phyloP scores from a whole-genome alignment of 163 green algal genomes.

The Botryococcus braunii region DNA sequence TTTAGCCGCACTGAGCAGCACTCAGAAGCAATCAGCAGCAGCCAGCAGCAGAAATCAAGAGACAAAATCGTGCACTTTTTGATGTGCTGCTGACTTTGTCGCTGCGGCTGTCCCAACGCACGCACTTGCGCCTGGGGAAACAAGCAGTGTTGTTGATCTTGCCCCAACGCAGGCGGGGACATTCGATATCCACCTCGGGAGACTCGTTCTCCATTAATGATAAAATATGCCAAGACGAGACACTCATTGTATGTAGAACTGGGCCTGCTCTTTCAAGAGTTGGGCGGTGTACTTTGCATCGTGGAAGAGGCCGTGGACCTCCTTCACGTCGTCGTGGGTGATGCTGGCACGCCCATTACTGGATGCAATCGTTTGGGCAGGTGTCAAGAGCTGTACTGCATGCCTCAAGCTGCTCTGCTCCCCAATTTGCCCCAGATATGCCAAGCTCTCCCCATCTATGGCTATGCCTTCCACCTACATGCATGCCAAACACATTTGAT shows the following conservation, averaged over 20 bases:
- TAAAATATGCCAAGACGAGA: too few species aligned
- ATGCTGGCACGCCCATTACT: conserved; percentile 71
- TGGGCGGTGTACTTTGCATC: conserved; percentile 90
- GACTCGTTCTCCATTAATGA: too few species aligned
- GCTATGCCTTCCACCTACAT: conserved; percentile 68
- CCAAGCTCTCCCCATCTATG: conserved; percentile 79
- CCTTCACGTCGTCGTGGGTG: conserved; percentile 37
- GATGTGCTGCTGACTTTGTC: too few species aligned
- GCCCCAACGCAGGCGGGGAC: too few species aligned
- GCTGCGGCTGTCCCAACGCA: too few species aligned
- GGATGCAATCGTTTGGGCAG: conserved; percentile 26
- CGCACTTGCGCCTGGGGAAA: too few species aligned
- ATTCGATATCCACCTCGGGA: too few species aligned
- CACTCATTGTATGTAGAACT: conserved; percentile 84
- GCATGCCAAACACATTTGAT: not conserved
- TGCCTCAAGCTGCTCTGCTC: conserved; percentile 83
- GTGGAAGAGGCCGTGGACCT: conserved; percentile 72
- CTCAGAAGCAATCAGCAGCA: too few species aligned
- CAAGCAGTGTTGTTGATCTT: too few species aligned
- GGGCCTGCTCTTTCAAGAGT: conserved; percentile 81
- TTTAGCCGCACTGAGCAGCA: too few species aligned
- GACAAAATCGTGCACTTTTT: too few species aligned
- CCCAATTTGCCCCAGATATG: conserved; percentile 76
- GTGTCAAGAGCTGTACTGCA: conserved; percentile 86
- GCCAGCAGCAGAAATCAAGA: too few species aligned